phyloP scores from a whole-genome alignment of 129 eudicot genomes.

The Sambucus nigra region DNA sequence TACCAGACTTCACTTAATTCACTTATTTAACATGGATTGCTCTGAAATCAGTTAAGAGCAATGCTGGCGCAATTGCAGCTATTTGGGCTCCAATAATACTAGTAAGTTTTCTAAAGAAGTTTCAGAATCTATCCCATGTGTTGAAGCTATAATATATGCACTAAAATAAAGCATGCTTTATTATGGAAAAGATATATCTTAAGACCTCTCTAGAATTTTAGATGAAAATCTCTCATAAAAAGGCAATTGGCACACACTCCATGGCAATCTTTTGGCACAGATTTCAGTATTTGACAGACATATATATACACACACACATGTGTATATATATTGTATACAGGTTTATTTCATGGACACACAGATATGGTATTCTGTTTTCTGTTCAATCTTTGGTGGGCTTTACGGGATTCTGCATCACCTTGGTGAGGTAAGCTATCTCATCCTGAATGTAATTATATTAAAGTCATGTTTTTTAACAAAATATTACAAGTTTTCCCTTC shows the following conservation, averaged over 20 bases:
- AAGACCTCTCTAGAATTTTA: neutral
- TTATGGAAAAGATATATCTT: neutral
- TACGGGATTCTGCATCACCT: constrained; percentile 85
- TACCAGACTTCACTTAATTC: constrained; percentile 3
- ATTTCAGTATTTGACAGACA: neutral
- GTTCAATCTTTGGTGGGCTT: constrained; percentile 83
- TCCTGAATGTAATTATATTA: too few species aligned
- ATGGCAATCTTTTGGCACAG: neutral
- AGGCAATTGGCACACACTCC: neutral
- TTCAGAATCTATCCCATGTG: neutral
- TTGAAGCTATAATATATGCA: neutral
- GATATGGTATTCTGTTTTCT: constrained; percentile 95
- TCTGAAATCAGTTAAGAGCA: constrained; percentile 60
- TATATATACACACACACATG: neutral
- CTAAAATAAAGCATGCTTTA: neutral
- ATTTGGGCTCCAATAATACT: constrained; percentile 87
- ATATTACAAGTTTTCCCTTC: too few species aligned
- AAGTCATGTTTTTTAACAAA: too few species aligned
- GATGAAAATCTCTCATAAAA: neutral
- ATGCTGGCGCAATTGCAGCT: constrained; percentile 89
- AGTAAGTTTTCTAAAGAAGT: constrained; percentile 38
- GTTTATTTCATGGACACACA: constrained; percentile 97
- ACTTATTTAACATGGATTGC: constrained; percentile 16
- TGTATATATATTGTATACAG: constrained; percentile 29
- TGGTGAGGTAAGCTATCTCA: constrained; percentile 62